Percentiles rank a stretch among this genome's conserved stretches.
Conservation (phyloP, 495 filamentous ascomycete species). For the Letharia lupina region DNA sequence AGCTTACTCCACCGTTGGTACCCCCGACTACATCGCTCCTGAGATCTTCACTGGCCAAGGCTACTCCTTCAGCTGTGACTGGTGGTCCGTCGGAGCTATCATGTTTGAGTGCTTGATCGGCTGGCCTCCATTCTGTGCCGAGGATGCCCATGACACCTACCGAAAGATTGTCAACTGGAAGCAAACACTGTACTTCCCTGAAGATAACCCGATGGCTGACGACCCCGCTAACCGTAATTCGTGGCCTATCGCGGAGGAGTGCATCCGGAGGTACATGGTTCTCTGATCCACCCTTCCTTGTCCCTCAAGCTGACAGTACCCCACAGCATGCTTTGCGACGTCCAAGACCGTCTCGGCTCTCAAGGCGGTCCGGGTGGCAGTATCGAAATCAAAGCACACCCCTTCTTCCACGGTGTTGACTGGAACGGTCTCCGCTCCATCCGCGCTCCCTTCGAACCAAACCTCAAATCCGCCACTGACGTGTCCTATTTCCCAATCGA, state of each 20-base stretch:
- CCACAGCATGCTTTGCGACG: constrained; percentile 83
- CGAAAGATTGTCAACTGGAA: constrained; percentile 99
- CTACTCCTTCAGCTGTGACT: constrained; percentile 94
- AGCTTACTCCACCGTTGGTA: constrained; percentile 97
- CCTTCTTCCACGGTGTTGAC: constrained; percentile 92
- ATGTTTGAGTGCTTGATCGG: constrained; percentile 99
- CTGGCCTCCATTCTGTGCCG: constrained; percentile 98
- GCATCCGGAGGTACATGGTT: constrained; percentile 66
- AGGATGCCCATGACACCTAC: constrained; percentile 95
- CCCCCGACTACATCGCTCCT: constrained; percentile 96
- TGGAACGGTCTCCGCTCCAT: constrained; percentile 88
- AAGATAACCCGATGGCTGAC: constrained; percentile 66
- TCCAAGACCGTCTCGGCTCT: constrained; percentile 69
- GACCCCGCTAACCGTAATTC: constrained; percentile 8
- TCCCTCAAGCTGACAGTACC: constrained; percentile 14
- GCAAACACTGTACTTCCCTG: constrained; percentile 90
- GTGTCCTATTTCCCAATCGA: constrained; percentile 99
- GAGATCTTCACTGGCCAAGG: constrained; percentile 96
- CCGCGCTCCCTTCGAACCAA: constrained; percentile 90
- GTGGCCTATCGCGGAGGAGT: constrained; percentile 71
- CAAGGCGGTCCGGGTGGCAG: constrained; percentile 62
- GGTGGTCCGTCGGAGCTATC: constrained; percentile 98
- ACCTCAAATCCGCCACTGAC: constrained; percentile 82
- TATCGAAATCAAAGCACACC: constrained; percentile 85
- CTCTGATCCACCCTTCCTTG: neutral